Conservation (phyloP, 2,329 filamentous ascomycete species). For the Penicillium sp. region DNA sequence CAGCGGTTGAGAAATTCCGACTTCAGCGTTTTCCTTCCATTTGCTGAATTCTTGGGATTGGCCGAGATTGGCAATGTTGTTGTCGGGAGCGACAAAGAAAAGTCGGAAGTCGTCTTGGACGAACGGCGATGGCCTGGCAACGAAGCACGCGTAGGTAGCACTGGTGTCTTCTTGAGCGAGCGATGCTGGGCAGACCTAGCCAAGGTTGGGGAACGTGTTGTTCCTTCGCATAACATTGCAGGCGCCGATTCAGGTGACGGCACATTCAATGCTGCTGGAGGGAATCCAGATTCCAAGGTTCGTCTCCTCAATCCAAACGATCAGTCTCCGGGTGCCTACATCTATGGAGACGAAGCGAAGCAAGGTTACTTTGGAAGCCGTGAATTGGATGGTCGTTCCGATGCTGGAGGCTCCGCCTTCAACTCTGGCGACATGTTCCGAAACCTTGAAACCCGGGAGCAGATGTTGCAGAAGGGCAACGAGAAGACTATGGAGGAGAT, state of each 20-base stretch:
- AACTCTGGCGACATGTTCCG: constrained; percentile 97
- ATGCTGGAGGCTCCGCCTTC: constrained; percentile 88
- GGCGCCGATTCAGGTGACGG: constrained; percentile 60
- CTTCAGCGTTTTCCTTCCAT: constrained; percentile 93
- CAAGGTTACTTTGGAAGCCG: constrained; percentile 78
- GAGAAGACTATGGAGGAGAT: constrained; percentile 88
- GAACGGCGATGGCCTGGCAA: constrained; percentile 90
- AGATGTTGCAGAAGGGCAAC: constrained; percentile 93
- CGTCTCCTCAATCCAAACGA: constrained; percentile 53
- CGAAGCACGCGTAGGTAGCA: constrained; percentile 86
- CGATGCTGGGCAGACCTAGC: constrained; percentile 91
- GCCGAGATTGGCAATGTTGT: constrained; percentile 81
- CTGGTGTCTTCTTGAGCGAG: constrained; percentile 93
- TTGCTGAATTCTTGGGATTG: constrained; percentile 89
- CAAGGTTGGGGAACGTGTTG: constrained; percentile 64
- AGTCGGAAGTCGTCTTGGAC: constrained; percentile 86
- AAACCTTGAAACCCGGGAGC: constrained; percentile 88
- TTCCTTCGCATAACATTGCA: constrained; percentile 60
- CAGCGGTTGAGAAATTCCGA: constrained; percentile 89
- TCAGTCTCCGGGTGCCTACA: constrained; percentile 59
- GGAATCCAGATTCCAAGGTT: constrained; percentile 53
- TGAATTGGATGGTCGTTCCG: constrained; percentile 81
- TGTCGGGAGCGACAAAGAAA: constrained; percentile 89
- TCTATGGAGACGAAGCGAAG: constrained; percentile 72
- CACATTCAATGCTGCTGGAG: constrained; percentile 55